Conservation (phyloP, 1,139 yeast species). For the Saccharomycopsis crataegensis region DNA sequence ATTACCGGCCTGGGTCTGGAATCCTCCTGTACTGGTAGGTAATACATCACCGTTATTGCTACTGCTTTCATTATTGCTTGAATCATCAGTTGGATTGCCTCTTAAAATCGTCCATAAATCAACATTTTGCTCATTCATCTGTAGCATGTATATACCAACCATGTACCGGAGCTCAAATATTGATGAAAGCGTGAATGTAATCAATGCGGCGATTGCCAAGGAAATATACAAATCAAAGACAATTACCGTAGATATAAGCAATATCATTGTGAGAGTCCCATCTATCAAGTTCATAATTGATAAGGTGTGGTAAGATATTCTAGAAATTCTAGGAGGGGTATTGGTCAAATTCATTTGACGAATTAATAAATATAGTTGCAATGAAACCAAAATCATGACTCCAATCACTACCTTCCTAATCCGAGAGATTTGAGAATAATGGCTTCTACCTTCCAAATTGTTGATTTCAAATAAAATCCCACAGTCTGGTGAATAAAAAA, state of each 20-base stretch:
- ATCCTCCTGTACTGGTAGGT: conserved; percentile 19
- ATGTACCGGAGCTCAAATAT: conserved; percentile 74
- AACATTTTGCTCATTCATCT: conserved; percentile 62
- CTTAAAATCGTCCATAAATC: conserved; percentile 56
- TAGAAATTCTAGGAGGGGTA: conserved; percentile 73
- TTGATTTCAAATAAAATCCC: conserved; percentile 46
- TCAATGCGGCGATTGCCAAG: conserved; percentile 60
- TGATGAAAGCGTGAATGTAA: conserved; percentile 62
- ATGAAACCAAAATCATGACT: conserved; percentile 40
- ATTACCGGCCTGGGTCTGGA: conserved; percentile 14
- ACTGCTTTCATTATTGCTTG: neutral
- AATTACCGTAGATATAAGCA: conserved; percentile 34
- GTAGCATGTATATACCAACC: conserved; percentile 62
- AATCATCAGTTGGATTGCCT: conserved; percentile 36
- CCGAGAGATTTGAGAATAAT: conserved; percentile 25
- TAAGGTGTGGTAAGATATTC: conserved; percentile 59
- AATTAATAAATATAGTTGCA: conserved; percentile 43
- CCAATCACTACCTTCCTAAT: conserved; percentile 40
- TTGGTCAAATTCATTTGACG: conserved; percentile 63
- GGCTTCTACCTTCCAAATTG: conserved; percentile 31
- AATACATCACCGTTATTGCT: conserved; percentile 16
- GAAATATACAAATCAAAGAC: conserved; percentile 54
- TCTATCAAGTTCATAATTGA: conserved; percentile 54
- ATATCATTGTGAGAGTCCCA: conserved; percentile 25
- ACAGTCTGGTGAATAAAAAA: conserved; percentile 86